Evolutionary conservation across 495 filamentous ascomycete genomes (phyloP).

Genomic region (Glutinoglossum americanum): DNA sequence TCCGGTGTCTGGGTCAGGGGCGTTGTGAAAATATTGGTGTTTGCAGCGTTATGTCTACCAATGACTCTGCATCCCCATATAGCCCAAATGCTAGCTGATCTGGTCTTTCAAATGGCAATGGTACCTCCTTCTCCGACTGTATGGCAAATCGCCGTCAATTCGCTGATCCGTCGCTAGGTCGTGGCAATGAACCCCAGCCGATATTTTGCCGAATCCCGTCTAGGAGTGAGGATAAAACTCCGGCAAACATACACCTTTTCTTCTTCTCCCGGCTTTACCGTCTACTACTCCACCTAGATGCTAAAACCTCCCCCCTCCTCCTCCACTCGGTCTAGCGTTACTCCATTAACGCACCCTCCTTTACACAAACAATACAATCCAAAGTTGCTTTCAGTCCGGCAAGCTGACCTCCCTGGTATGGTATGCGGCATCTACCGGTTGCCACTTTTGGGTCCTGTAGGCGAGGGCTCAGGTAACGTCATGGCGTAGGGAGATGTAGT

Average conservation of each 20-base stretch:
- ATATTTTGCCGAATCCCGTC: background rate
- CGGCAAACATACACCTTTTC: background rate
- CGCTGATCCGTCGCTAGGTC: background rate
- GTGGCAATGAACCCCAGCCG: conserved; percentile 13
- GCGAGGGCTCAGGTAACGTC: background rate
- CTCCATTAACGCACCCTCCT: conserved; percentile 6
- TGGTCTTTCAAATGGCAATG: conserved; percentile 32
- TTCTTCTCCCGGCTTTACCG: background rate
- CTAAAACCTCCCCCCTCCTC: background rate
- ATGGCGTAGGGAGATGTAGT: background rate
- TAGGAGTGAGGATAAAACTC: background rate
- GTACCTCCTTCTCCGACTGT: conserved; percentile 25
- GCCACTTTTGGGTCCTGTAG: background rate
- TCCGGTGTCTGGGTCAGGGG: background rate
- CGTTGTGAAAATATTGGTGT: conserved; percentile 13
- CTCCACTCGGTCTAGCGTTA: conserved; percentile 5
- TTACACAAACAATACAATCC: conserved; percentile 8
- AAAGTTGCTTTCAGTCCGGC: conserved; percentile 11
- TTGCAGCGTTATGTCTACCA: conserved; percentile 34
- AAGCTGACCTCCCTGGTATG: conserved; percentile 4
- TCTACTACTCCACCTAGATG: background rate
- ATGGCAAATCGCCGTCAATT: conserved; percentile 18
- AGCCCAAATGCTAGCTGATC: conserved; percentile 29
- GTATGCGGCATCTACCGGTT: background rate
- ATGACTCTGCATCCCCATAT: conserved; percentile 32